These are phyloP conservation scores for Aspergillaceae sp. DNA, from an alignment of 2,329 filamentous ascomycete species.

Conservation along the genomic window DNA sequence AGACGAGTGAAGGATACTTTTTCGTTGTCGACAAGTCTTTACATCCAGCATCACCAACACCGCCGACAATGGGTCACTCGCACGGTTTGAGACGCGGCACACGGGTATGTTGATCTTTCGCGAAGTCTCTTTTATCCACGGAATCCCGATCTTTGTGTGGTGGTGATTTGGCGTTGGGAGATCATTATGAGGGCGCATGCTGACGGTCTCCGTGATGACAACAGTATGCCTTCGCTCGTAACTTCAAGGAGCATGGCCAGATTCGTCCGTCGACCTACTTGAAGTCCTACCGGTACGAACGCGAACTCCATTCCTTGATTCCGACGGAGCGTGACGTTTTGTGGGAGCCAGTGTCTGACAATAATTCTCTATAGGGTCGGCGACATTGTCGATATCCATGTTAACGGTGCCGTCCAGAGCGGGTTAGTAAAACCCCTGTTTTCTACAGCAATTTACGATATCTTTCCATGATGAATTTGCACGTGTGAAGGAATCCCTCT, in stretches of 20 bases:
- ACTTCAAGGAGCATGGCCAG: slow-evolving; percentile 91
- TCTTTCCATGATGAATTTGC: not conserved
- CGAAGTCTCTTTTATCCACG: slow-evolving; percentile 1
- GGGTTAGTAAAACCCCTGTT: slow-evolving; percentile 54
- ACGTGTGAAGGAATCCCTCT: slow-evolving; percentile 10
- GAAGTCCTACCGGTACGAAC: slow-evolving; percentile 72
- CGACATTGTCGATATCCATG: slow-evolving; percentile 98
- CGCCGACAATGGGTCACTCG: slow-evolving; percentile 72
- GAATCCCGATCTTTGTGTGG: not conserved
- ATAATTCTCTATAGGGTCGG: slow-evolving; percentile 61
- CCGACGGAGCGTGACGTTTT: slow-evolving; percentile 2
- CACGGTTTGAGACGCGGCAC: slow-evolving; percentile 80
- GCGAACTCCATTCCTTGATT: slow-evolving; percentile 2
- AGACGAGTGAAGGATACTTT: slow-evolving; percentile 14
- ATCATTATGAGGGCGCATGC: slow-evolving; percentile 8
- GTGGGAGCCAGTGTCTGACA: slow-evolving; percentile 29
- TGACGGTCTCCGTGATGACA: slow-evolving; percentile 26
- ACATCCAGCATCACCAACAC: slow-evolving; percentile 38
- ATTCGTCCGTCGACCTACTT: slow-evolving; percentile 93
- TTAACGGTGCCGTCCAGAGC: slow-evolving; percentile 97
- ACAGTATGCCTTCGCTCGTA: slow-evolving; percentile 83
- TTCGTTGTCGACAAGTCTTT: slow-evolving; percentile 31
- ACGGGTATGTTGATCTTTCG: slow-evolving; percentile 52
- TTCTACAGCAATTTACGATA: too few relatives aligned
- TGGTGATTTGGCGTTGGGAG: not conserved